Evolutionary conservation across 164 flowering plant genomes (phyloP), one percentile per base, ranked within the genome.

Genomic region (Echeveria elegans): DNA sequence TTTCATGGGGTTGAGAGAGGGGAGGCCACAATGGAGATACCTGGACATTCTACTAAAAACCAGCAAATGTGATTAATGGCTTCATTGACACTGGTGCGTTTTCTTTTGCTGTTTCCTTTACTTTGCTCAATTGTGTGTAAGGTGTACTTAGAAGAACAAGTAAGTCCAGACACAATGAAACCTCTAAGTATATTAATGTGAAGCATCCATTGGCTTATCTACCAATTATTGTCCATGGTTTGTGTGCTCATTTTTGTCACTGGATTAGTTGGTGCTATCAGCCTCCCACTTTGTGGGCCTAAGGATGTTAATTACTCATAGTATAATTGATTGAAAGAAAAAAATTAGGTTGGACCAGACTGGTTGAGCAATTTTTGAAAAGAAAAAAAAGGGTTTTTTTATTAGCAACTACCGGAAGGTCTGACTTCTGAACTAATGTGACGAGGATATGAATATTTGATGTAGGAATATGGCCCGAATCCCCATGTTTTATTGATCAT

Each of bases 401-500:
- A 18, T 23, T 48, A 5, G 53, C 53, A n/a, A n/a, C n/a, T n/a
- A n/a, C n/a, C n/a, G n/a, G n/a, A n/a, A n/a, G n/a, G n/a, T n/a
- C n/a, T n/a, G n/a, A n/a, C n/a, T 48, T 48, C 23, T 18, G 23
- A n/a, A 34, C 7, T 47, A 47, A 47, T 47, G 53, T 19, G 23
- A 47, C 21, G 21, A 60, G 7, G 4, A 31, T 62, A 5, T 32
- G 24, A 9, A 31, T 32, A 67, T 14, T 31, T 32, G 12, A 50
- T 31, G 18, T 83, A 89, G 96, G 96, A 77, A 82, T 89, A 71
- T 89, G 96, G 96, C 96, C 93, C 18, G 96, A 89, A 67, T 82
- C 91, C 36, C 82, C 85, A 32, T 86, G 96, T 73, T 89, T 89
- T 70, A 80, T 70, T 72, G 96, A 89, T 52, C 72, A 24, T 2